Conservation (phyloP, 305 asterid genomes). For the Fraxinus ornus region DNA sequence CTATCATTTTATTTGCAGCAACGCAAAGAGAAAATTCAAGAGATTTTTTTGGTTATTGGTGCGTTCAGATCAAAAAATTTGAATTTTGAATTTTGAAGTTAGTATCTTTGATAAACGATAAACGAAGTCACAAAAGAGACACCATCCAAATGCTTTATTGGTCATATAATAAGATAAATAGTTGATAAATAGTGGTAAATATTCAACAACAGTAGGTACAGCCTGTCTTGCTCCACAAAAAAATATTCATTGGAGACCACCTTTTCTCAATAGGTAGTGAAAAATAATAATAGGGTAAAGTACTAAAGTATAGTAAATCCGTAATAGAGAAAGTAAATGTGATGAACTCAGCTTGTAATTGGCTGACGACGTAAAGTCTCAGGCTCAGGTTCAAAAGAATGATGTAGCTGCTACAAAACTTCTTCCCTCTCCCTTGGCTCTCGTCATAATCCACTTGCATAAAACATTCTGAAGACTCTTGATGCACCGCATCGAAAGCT, state of each 20-base stretch:
- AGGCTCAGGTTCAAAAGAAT: neutral
- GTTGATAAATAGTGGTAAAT: neutral
- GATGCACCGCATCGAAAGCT: slow-evolving; percentile 5
- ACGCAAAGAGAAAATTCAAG: neutral
- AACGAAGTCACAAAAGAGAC: neutral
- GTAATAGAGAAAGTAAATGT: neutral
- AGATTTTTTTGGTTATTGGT: too few species aligned
- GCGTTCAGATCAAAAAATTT: too few species aligned
- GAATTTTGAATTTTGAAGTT: too few species aligned
- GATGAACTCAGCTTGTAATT: slow-evolving; percentile 13
- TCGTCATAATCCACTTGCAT: neutral
- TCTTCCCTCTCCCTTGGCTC: neutral
- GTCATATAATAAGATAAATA: neutral
- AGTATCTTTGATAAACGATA: too few species aligned
- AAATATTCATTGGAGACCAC: neutral
- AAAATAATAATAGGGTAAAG: slow-evolving; percentile 4
- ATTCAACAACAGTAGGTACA: neutral
- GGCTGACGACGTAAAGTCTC: neutral
- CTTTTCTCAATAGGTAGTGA: neutral
- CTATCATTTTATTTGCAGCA: neutral
- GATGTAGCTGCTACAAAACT: neutral
- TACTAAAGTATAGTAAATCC: neutral
- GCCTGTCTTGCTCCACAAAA: neutral
- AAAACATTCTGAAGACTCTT: neutral
- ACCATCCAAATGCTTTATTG: neutral